Evolutionary conservation across 2,329 filamentous ascomycete genomes (phyloP), one percentile per base, ranked within the genome.

Genomic region (Botryosphaeria dothidea): DNA sequence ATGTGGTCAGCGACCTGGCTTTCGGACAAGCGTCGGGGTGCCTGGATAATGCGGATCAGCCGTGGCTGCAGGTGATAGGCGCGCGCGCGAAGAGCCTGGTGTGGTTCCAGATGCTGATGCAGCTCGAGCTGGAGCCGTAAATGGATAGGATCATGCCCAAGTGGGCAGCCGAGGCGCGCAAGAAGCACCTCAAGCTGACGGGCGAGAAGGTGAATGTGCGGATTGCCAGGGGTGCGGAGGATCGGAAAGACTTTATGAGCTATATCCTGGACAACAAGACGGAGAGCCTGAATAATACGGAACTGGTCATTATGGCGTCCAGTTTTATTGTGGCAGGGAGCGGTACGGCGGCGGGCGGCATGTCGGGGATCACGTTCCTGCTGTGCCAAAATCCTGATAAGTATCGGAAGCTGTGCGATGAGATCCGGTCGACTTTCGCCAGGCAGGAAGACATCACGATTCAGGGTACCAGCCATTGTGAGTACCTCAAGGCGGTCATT

Each of bases 261-360:
- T 51, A 51, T 25, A 51, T 51, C 23, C 15, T 51, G 13, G 46
- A 51, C 17, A 51, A 51, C 23, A 51, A 29, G 25, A 11, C 25
- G 23, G 46, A 51, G 46, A 51, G 19, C 25, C 15, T 51, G 23
- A 51, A 31, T 11, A 51, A 51, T 17, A 51, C 46, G 25, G 46
- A 51, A 25, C 46, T 51, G 2, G 25, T 51, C 23, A 51, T 51
- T 25, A 51, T 31, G 46, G 46, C 46, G 23, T 51, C 46, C 13
- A 56, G 29, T 1, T 41, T 56, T 29, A 71, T 78, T 7, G 67
- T 75, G 11, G 79, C 74, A 1, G 80, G 79, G 0, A 75, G 72
- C 1, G 78, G 80, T 48, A 81, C 79, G 0, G 80, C 78, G 0
- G 77, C 79, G 1, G 77, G 78, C 0, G 67, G 75, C 8, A 67